These are phyloP conservation scores for Leptographium lundbergii DNA, from an alignment of 2,329 filamentous ascomycete genomes.

Conservation along the genomic window DNA sequence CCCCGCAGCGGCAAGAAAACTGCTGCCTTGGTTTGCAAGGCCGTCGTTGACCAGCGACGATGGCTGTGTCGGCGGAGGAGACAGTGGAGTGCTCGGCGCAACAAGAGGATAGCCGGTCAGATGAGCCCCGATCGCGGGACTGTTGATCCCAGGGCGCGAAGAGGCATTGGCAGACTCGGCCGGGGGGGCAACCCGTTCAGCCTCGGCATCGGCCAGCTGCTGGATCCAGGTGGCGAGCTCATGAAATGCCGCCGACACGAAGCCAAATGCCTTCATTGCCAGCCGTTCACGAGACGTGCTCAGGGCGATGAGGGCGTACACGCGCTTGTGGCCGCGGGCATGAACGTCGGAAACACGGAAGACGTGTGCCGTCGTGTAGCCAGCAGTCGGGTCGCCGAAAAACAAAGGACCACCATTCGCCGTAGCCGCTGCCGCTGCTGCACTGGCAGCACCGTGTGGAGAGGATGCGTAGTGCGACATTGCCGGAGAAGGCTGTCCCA, in stretches of 20 bases:
- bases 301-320: conserved; percentile 54
- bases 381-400: conserved; percentile 51
- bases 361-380: conserved; percentile 58
- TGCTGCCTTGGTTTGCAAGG: conserved; percentile 32
- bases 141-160: conserved; percentile 23
- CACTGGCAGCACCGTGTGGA: conserved; percentile 33
- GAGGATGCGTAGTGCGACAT: conserved; percentile 16
- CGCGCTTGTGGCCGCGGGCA: conserved; percentile 54
- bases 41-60: conserved; percentile 16
- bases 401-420: conserved; percentile 53
- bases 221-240: conserved; percentile 55
- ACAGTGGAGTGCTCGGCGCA: conserved; percentile 13
- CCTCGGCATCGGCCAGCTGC: conserved; percentile 48
- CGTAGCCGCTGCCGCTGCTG: conserved; percentile 32
- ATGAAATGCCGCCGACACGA: conserved; percentile 49
- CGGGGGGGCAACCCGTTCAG: conserved; percentile 31
- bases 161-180: conserved; percentile 26
- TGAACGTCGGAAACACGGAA: conserved; percentile 58
- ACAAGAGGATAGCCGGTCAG: conserved; percentile 16
- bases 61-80: conserved; percentile 10
- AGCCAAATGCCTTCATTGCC: conserved; percentile 53
- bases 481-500: conserved; percentile 24
- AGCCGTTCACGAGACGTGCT: conserved; percentile 52
- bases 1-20: conserved; percentile 41
- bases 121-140: conserved; percentile 18